A percentile compares a stretch with the other conserved stretches of the same genome.
phyloP scores from a whole-genome alignment of 2,329 filamentous ascomycete genomes.

The Clarireedia monteithiana region DNA sequence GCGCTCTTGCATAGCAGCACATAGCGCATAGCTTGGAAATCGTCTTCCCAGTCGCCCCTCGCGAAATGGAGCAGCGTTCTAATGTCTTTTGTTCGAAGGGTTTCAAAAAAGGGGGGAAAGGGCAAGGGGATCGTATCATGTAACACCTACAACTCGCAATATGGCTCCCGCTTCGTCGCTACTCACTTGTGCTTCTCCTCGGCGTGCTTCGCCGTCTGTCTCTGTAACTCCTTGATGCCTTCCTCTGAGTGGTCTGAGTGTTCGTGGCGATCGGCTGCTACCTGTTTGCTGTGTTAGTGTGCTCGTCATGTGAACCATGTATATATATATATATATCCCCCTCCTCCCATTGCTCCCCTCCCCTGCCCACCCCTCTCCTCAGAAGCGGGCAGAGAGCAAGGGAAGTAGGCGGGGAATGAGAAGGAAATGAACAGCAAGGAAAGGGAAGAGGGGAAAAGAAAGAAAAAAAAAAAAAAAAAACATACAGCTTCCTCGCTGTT shows the following conservation, averaged over 20 bases:
- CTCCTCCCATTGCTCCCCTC: too few species aligned
- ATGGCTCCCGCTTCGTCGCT: background rate
- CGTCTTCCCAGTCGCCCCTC: too few species aligned
- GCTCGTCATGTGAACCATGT: background rate
- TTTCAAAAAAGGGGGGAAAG: too few species aligned
- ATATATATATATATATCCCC: background rate
- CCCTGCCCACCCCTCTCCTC: too few species aligned
- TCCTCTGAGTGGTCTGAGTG: conserved; percentile 6
- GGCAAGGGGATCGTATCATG: background rate
- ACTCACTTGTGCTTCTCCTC: conserved; percentile 27
- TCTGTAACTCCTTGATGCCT: conserved; percentile 48
- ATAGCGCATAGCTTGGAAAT: too few species aligned
- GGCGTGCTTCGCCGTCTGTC: conserved; percentile 38
- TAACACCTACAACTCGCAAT: background rate
- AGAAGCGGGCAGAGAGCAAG: background rate
- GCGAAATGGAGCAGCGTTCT: too few species aligned
- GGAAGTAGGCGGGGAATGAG: background rate
- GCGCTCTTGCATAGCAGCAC: too few species aligned
- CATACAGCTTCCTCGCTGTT: conserved; percentile 70
- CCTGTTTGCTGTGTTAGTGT: conserved; percentile 9
- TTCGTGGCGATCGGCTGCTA: conserved; percentile 19
- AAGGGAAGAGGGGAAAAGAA: too few species aligned
- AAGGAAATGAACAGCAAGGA: background rate
- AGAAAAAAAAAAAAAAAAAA: conserved; percentile 15
- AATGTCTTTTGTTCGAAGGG: too few species aligned